Evolutionary conservation across 192 early-diverging fungal species (phyloP).

Genomic region (Backusella sp.): DNA sequence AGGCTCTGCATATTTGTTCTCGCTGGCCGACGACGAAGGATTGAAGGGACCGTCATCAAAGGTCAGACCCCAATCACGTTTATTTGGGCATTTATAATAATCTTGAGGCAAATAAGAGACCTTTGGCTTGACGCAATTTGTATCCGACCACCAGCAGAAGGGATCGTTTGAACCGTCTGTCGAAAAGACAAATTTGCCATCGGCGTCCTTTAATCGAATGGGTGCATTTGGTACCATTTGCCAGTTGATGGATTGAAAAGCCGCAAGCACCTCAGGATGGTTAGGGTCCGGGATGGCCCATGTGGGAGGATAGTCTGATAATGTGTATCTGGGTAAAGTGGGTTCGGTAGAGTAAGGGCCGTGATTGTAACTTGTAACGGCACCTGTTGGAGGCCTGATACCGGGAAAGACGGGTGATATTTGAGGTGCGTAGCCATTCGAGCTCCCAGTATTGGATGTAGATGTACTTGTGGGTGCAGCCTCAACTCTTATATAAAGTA

Average conservation of each 20-base stretch:
- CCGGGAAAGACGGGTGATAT: background rate
- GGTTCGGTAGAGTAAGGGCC: background rate
- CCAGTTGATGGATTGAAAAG: conserved; percentile 24
- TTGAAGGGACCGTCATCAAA: conserved; percentile 27
- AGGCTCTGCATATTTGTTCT: conserved; percentile 13
- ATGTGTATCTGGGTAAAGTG: conserved; percentile 1
- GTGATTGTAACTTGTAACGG: background rate
- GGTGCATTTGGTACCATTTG: conserved; percentile 24
- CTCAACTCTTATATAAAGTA: background rate
- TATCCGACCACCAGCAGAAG: conserved; percentile 22
- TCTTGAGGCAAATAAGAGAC: conserved; percentile 26
- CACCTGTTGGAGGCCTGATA: background rate
- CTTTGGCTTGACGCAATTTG: conserved; percentile 20
- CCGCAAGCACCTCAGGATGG: conserved; percentile 19
- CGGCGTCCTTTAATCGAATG: conserved; percentile 11
- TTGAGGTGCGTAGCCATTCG: background rate
- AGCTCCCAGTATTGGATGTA: background rate
- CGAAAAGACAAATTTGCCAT: conserved; percentile 18
- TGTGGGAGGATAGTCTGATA: conserved; percentile 21
- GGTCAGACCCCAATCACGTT: conserved; percentile 22
- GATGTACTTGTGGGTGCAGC: background rate
- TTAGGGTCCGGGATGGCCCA: conserved; percentile 30
- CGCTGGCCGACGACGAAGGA: background rate
- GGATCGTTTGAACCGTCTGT: background rate
- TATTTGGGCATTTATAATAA: conserved; percentile 16